Conservation (phyloP, 1,284 basidiomycete genomes). For the Cerioporus squamosus region DNA sequence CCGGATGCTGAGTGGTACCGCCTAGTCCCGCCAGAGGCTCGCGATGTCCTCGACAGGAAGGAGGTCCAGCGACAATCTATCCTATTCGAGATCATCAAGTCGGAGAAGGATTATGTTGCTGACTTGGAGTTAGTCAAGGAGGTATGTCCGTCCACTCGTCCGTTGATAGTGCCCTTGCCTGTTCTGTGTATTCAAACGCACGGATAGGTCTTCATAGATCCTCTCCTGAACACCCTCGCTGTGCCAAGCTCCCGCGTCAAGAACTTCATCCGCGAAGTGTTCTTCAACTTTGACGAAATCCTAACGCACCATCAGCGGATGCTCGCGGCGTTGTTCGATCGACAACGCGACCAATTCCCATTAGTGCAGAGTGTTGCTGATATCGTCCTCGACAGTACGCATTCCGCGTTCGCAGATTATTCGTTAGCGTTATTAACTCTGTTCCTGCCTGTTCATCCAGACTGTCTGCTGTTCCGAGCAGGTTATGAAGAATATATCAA, state of each 20-base stretch:
- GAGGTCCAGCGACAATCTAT: slow-evolving; percentile 83
- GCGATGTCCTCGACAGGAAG: slow-evolving; percentile 66
- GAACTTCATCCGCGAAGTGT: slow-evolving; percentile 72
- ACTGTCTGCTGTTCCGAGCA: slow-evolving; percentile 52
- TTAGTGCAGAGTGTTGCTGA: slow-evolving; percentile 78
- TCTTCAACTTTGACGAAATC: slow-evolving; percentile 73
- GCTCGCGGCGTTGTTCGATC: slow-evolving; percentile 66
- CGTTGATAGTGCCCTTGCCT: background rate
- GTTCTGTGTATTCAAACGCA: background rate
- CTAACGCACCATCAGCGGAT: slow-evolving; percentile 66
- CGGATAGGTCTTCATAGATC: slow-evolving; percentile 68
- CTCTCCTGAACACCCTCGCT: slow-evolving; percentile 56
- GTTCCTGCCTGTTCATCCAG: slow-evolving; percentile 22
- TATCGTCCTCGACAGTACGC: slow-evolving; percentile 72
- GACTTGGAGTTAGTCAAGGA: slow-evolving; percentile 73
- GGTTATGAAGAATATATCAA: slow-evolving; percentile 82
- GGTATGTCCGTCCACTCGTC: slow-evolving; percentile 42
- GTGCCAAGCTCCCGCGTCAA: slow-evolving; percentile 54
- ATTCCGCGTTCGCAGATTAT: background rate
- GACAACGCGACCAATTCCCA: slow-evolving; percentile 82
- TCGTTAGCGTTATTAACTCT: background rate
- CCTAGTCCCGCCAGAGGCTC: slow-evolving; percentile 69
- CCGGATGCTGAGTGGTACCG: slow-evolving; percentile 72
- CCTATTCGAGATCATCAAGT: slow-evolving; percentile 82
- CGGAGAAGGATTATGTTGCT: slow-evolving; percentile 79